Evolutionary conservation across 192 early-diverging fungal species (phyloP).

Genomic region (Phycomyces nitens): DNA sequence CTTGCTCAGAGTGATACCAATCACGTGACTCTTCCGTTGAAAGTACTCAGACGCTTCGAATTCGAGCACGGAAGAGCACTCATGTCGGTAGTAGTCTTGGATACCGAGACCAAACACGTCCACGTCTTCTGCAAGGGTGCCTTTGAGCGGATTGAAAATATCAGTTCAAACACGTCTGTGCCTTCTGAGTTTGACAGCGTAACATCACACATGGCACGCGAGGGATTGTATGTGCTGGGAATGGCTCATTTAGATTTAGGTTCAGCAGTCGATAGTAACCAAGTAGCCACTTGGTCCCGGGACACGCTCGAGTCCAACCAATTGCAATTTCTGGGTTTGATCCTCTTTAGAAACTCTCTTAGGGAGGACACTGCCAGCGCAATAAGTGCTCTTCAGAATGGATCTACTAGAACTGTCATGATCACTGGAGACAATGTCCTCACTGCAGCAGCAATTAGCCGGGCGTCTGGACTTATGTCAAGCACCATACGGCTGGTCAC

Average conservation of each 20-base stretch:
- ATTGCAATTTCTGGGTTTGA: slow-evolving; percentile 41
- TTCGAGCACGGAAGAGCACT: slow-evolving; percentile 65
- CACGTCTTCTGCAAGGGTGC: slow-evolving; percentile 66
- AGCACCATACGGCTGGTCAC: slow-evolving; percentile 20
- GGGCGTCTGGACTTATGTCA: slow-evolving; percentile 48
- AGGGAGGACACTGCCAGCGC: slow-evolving; percentile 55
- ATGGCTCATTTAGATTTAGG: slow-evolving; percentile 40
- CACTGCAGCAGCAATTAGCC: slow-evolving; percentile 54
- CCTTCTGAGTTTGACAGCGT: slow-evolving; percentile 42
- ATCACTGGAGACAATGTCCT: slow-evolving; percentile 63
- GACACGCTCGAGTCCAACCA: slow-evolving; percentile 42
- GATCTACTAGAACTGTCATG: slow-evolving; percentile 57
- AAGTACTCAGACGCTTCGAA: slow-evolving; percentile 57
- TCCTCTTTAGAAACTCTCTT: slow-evolving; percentile 58
- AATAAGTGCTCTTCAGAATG: slow-evolving; percentile 46
- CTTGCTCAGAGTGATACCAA: background rate
- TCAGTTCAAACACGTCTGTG: slow-evolving; percentile 24
- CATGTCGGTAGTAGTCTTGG: slow-evolving; percentile 57
- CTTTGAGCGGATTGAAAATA: slow-evolving; percentile 52
- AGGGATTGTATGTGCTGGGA: slow-evolving; percentile 60
- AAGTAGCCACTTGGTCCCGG: slow-evolving; percentile 32
- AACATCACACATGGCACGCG: slow-evolving; percentile 39
- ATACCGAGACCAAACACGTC: slow-evolving; percentile 36
- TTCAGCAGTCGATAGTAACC: slow-evolving; percentile 5
- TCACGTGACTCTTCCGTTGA: slow-evolving; percentile 1